Evolutionary conservation across 805 yeast species (phyloP), one percentile per base, ranked within the genome.

Genomic region (Hanseniaspora osmophila): DNA sequence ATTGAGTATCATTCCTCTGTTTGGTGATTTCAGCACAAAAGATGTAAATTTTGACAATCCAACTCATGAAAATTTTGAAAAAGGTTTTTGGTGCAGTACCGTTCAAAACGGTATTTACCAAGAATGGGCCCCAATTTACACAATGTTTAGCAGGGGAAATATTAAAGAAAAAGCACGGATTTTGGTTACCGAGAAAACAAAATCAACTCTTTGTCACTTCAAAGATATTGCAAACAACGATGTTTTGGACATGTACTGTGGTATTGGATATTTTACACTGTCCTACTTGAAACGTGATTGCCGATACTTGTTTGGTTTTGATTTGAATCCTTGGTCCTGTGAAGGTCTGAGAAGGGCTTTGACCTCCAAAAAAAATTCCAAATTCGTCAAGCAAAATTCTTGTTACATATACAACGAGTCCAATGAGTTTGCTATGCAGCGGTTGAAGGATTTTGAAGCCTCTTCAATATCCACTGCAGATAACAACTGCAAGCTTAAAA

Each of bases 111-210:
- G 86, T 1, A 75, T 85, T 2, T 65, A 58, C 50, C 95, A 85
- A 55, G 69, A 73, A 10, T 85, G 95, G 95, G 84, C 90, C 6
- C 95, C 95, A 1, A 58, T 70, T 45, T 80, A 76, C 55, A 84
- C 94, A 1, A 85, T 85, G 95, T 86, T 86, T 57, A 79, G 88
- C 42, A 62, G 95, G 16, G 95, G 95, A 1, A 85, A 85, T 57
- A 74, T 86, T 53, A 81, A 81, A 51, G 95, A 85, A 55, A 85
- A 85, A 58, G 70, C 75, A 12, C 61, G 95, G 17, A 69, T 85
- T 0, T 56, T 84, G 37, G 66, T 67, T 16, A 58, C 59, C 0
- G 74, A 65, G 45, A 40, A 46, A 1, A 55, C 64, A 29, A 58
- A 78, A 1, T 44, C 52, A 10, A n/a, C n/a, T n/a, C 29, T 6